Conservation (phyloP, 805 yeast species). For the Wickerhamomyces bovis region DNA sequence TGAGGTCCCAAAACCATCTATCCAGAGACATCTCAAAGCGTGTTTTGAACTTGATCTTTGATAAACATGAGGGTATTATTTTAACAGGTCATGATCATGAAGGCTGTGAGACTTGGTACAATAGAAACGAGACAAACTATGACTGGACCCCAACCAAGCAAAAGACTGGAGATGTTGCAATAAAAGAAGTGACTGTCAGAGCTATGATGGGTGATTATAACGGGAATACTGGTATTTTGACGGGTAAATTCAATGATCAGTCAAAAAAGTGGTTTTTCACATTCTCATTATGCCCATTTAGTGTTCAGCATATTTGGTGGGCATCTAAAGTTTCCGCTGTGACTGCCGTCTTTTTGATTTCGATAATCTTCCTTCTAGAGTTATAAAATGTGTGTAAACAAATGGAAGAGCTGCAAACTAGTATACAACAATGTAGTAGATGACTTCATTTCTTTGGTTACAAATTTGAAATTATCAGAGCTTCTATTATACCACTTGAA, state of each 20-base stretch:
- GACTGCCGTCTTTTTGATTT: constrained; percentile 34
- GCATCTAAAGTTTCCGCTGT: constrained; percentile 53
- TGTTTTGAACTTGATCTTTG: constrained; percentile 66
- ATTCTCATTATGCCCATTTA: constrained; percentile 73
- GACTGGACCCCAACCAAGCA: constrained; percentile 57
- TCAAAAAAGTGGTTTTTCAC: constrained; percentile 54
- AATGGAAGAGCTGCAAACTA: no score
- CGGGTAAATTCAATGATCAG: constrained; percentile 54
- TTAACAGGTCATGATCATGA: constrained; percentile 95
- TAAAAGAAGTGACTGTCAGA: constrained; percentile 78
- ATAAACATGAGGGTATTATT: constrained; percentile 77
- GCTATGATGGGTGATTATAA: constrained; percentile 96
- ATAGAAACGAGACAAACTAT: constrained; percentile 32
- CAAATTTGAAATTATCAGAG: no score
- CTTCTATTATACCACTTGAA: no score
- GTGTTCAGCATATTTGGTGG: constrained; percentile 96
- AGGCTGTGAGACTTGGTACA: constrained; percentile 77
- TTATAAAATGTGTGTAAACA: no score
- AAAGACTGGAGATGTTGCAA: constrained; percentile 27
- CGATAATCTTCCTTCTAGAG: constrained; percentile 18
- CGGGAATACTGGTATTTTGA: constrained; percentile 82
- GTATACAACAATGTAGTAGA: no score
- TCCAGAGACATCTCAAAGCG: constrained; percentile 58
- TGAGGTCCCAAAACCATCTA: constrained; percentile 84
- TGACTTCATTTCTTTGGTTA: no score